Evolutionary conservation across 2,329 filamentous ascomycete species (phyloP).

Genomic region (Venturia oleaginea): DNA sequence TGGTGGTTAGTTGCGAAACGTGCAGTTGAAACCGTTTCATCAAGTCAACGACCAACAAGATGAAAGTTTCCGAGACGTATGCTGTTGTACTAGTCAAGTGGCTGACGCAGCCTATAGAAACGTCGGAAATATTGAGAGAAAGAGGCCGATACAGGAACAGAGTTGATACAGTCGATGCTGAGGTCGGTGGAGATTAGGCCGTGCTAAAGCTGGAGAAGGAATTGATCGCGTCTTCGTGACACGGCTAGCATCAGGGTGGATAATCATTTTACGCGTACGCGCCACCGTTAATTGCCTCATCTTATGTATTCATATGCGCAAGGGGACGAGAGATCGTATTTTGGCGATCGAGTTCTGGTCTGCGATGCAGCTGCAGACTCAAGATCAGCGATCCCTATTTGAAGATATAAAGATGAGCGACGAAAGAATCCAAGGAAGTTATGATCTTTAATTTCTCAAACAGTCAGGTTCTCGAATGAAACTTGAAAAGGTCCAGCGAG

Average conservation of each 20-base stretch:
- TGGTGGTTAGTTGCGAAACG: background rate
- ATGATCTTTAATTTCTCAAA: background rate
- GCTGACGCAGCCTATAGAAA: background rate
- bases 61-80: background rate
- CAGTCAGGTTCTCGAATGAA: too few relatives aligned
- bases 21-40: conserved; percentile 6
- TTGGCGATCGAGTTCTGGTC: background rate
- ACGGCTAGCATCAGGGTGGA: background rate
- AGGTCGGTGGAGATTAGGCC: background rate
- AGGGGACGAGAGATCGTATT: background rate
- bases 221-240: background rate
- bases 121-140: background rate
- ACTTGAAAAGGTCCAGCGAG: background rate
- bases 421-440: background rate
- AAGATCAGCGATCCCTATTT: background rate
- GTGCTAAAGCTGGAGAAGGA: background rate
- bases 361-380: background rate
- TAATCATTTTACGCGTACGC: background rate
- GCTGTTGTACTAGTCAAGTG: background rate
- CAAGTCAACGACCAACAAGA: background rate
- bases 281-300: background rate
- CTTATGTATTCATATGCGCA: background rate
- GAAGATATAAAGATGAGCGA: background rate
- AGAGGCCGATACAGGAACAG: background rate
- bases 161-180: background rate